Evolutionary conservation across 2,329 filamentous ascomycete genomes (phyloP).

Genomic region (Ophiostoma pallidulum): DNA sequence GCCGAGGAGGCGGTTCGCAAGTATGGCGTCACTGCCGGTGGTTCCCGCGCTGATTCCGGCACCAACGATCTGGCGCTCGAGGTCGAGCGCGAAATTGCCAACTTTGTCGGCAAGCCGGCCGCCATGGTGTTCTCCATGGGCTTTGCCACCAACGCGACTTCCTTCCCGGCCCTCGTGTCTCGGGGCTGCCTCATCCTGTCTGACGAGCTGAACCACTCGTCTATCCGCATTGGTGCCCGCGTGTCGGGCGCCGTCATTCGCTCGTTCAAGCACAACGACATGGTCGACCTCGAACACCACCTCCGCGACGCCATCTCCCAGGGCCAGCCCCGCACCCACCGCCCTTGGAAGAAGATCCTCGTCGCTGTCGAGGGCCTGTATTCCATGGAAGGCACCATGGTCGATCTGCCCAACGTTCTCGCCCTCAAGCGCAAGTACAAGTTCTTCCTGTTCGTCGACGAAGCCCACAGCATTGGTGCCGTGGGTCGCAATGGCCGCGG

Average conservation of each 20-base stretch:
- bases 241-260: conserved; percentile 90
- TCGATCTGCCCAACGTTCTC: conserved; percentile 85
- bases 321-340: conserved; percentile 94
- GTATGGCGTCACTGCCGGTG: conserved; percentile 75
- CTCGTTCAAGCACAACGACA: conserved; percentile 97
- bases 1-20: conserved; percentile 78
- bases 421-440: conserved; percentile 91
- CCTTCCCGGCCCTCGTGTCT: conserved; percentile 83
- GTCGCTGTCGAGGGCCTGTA: conserved; percentile 95
- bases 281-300: conserved; percentile 73
- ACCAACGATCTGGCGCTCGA: conserved; percentile 82
- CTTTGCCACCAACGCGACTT: conserved; percentile 88
- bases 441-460: conserved; percentile 90
- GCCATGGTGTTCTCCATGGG: conserved; percentile 99
- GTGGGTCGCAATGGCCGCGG: conserved; percentile 81
- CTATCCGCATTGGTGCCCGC: conserved; percentile 89
- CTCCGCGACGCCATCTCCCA: conserved; percentile 91
- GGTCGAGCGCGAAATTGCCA: conserved; percentile 80
- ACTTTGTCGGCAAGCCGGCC: conserved; percentile 87
- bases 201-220: conserved; percentile 95
- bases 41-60: conserved; percentile 73
- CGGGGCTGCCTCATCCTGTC: conserved; percentile 94
- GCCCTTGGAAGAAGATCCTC: conserved; percentile 98
- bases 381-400: conserved; percentile 99
- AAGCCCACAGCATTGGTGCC: conserved; percentile 92